Evolutionary conservation across 225 moss, liverwort and hornwort species (phyloP), one percentile per base, ranked within the genome.

Genomic region (Polytrichum formosum): DNA sequence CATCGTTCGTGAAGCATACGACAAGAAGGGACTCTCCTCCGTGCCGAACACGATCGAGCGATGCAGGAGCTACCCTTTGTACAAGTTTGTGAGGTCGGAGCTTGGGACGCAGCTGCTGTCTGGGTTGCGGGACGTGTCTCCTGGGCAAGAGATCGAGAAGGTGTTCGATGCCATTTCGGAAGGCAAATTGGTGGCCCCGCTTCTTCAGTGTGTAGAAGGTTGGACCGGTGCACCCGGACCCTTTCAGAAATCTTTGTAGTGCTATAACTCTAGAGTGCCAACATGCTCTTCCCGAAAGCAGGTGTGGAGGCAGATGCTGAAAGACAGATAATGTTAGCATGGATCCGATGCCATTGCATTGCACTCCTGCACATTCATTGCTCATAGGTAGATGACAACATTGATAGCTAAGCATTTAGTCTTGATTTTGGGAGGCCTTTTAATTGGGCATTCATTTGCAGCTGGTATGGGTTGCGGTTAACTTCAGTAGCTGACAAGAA

Each of bases 171-270:
- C 80, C 0, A 84, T 84, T 22, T 74, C 77, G 1, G 67, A 80
- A 68, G 84, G 84, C 1, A 77, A 74, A 68, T 61, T 84, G 2
- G 72, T 75, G 25, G 74, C 67, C 0, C 84, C 84, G 1, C 25
- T 84, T 46, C 71, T 84, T 16, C 67, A 80, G 68, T 84, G 90
- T 67, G 67, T 91, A 5, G 79, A 81, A 2, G 91, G 89, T 10
- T 91, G 91, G 91, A 82, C 74, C 1, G 87, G 89, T 61, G 67
- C 76, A 56, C 87, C 89, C 5, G 84, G 84, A 19, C 81, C 84
- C 19, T 78, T 85, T 67, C 29, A 37, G 13, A 46, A 46, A 46
- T 46, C 46, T 7, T 46, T 2, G 13, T 46, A 46, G 46, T 46
- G 2, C 46, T 46, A 10, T 13, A 46, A 46, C 46, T 46, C 46